phyloP scores from a whole-genome alignment of 2,329 filamentous ascomycete genomes.

The Purpureocillium lavendulum region DNA sequence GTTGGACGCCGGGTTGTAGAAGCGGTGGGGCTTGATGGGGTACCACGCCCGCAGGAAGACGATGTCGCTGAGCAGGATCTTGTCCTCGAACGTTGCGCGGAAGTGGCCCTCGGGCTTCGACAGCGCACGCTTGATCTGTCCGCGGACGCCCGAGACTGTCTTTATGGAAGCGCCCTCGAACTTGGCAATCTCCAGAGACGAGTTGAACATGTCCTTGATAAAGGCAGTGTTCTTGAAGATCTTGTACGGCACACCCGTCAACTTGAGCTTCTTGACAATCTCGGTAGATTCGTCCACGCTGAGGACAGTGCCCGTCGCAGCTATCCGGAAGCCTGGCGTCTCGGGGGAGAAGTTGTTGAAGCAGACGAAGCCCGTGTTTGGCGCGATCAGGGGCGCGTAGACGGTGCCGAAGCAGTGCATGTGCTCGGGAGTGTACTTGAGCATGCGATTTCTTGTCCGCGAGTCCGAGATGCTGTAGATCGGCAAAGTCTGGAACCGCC shows the following conservation, averaged over 20 bases:
- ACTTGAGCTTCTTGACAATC: constrained; percentile 98
- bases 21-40: constrained; percentile 86
- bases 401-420: constrained; percentile 98
- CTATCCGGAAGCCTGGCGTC: constrained; percentile 85
- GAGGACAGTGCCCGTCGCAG: constrained; percentile 87
- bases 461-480: constrained; percentile 95
- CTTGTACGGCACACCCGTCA: constrained; percentile 89
- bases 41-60: constrained; percentile 97
- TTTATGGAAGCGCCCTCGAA: constrained; percentile 95
- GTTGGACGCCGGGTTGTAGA: constrained; percentile 95
- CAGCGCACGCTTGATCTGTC: constrained; percentile 94
- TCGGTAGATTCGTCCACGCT: constrained; percentile 93
- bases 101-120: constrained; percentile 92
- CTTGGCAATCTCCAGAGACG: constrained; percentile 88
- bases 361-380: constrained; percentile 91
- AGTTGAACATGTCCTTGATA: constrained; percentile 97
- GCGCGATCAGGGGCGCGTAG: constrained; percentile 89
- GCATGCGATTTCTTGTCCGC: constrained; percentile 88
- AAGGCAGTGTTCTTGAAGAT: constrained; percentile 99
- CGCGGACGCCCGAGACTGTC: constrained; percentile 89
- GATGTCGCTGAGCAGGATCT: constrained; percentile 93
- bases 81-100: constrained; percentile 97
- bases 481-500: constrained; percentile 85
- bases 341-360: constrained; percentile 82
- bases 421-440: constrained; percentile 98